Percentiles rank a stretch among this genome's conserved stretches.
phyloP scores from a whole-genome alignment of 495 filamentous ascomycete species.

The Talaromyces ruber region DNA sequence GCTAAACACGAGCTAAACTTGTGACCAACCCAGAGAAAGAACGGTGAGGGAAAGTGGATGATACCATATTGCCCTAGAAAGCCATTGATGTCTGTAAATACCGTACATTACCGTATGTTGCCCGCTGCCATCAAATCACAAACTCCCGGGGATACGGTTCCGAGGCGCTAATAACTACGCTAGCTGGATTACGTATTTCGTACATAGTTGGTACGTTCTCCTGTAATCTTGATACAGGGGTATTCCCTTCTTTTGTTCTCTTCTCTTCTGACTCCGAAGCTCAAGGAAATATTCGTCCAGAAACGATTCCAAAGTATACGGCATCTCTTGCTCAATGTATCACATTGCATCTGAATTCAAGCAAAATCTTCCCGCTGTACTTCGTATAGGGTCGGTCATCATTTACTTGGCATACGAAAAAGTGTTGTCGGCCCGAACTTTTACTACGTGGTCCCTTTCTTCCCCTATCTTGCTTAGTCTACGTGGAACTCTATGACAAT shows the following conservation, averaged over 20 bases:
- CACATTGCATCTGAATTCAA: background rate
- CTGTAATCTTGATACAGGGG: background rate
- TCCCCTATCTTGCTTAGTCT: background rate
- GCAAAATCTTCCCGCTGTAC: background rate
- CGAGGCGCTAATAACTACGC: background rate
- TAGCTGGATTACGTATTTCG: background rate
- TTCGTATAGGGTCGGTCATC: background rate
- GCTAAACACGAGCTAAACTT: background rate
- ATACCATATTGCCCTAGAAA: background rate
- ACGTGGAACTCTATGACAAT: background rate
- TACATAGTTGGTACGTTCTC: background rate
- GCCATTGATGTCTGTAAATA: background rate
- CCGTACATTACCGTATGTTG: background rate
- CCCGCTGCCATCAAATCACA: background rate
- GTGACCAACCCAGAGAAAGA: background rate
- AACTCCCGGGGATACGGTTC: conserved; percentile 4
- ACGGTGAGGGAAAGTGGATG: conserved; percentile 4
- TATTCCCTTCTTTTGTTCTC: background rate
- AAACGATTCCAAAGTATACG: background rate
- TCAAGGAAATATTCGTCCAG: background rate
- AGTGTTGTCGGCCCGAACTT: background rate
- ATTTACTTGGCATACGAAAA: background rate
- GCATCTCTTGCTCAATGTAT: background rate
- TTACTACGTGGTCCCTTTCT: background rate
- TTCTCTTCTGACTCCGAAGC: background rate